A percentile compares a stretch with the other conserved stretches of the same genome.
Conservation (phyloP, 805 yeast species). For the Yueomyces sp. region DNA sequence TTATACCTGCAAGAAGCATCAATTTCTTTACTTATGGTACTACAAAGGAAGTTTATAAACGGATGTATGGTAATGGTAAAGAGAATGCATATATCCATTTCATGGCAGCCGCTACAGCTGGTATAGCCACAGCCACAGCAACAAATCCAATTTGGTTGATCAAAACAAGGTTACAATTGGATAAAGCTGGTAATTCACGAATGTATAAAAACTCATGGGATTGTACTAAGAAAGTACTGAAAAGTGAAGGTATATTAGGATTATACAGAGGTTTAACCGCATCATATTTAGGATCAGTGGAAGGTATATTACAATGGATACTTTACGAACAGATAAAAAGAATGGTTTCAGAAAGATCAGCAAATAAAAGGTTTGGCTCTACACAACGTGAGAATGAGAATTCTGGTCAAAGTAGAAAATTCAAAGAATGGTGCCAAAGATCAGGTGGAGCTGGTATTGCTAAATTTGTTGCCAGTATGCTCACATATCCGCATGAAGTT, state of each 20-base stretch:
- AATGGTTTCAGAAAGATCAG: slow-evolving; percentile 42
- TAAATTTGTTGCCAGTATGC: slow-evolving; percentile 78
- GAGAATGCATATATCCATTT: slow-evolving; percentile 82
- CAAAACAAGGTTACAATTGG: slow-evolving; percentile 87
- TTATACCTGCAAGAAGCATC: slow-evolving; percentile 93
- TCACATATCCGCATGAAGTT: slow-evolving; percentile 96
- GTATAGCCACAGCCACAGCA: slow-evolving; percentile 86
- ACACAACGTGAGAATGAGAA: slow-evolving; percentile 8
- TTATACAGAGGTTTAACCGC: slow-evolving; percentile 88
- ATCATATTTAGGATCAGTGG: slow-evolving; percentile 84
- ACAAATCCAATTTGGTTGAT: slow-evolving; percentile 98
- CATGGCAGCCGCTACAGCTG: slow-evolving; percentile 79
- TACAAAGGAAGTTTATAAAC: slow-evolving; percentile 66
- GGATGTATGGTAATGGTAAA: slow-evolving; percentile 52
- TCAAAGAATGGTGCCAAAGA: slow-evolving; percentile 86
- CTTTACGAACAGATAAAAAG: slow-evolving; percentile 88
- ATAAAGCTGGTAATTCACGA: slow-evolving; percentile 49
- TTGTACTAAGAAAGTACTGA: slow-evolving; percentile 56
- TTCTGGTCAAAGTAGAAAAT: slow-evolving; percentile 39
- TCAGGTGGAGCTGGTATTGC: slow-evolving; percentile 98
- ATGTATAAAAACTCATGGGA: slow-evolving; percentile 77
- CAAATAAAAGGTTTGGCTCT: slow-evolving; percentile 24
- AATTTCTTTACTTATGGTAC: slow-evolving; percentile 94
- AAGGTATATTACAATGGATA: slow-evolving; percentile 92
- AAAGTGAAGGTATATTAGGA: slow-evolving; percentile 66